Evolutionary conservation across 306 rosid genomes (phyloP), one percentile per base, ranked within the genome.

Genomic region (Ziziphus jujuba): DNA sequence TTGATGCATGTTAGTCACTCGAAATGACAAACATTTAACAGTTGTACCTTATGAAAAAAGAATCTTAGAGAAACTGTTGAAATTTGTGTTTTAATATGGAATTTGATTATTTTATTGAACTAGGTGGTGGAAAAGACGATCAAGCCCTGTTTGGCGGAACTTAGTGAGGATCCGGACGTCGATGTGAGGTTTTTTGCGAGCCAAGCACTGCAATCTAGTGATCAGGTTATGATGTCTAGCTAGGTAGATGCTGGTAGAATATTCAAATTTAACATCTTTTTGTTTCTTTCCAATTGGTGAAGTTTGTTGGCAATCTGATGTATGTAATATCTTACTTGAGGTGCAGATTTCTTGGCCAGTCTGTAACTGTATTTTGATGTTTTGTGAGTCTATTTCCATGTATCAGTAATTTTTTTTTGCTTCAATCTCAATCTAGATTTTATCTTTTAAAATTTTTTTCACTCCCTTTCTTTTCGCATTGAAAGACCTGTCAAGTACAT

Each of bases 101-200:
- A 47, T 22, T 23, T 40, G 40, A 66, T 21, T 8, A 54, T 65
- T 10, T 67, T 58, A 60, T 47, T 28, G 60, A 63, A 74, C 59
- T 34, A 92, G 98, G 98, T 89, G 82, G 96, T 89, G 79, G 98
- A 92, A 70, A 92, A 79, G 67, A 80, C 86, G 6, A 79, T 92
- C 58, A 89, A 96, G 34, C 98, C 98, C 31, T 87, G 96, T 76
- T 76, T 92, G 80, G 86, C 85, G 50, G 98, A 92, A 81, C 98
- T 92, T 25, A 79, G 92, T 4, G 98, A 92, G 81, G 98, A 92
- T 73, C 96, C 98, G 0, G 98, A 92, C 38, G 98, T 92, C 48
- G 98, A 92, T 69, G 98, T 92, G 44, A 87, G 98, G 55, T 85
- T 80, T 71, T 92, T 89, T 34, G 84, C 98, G 58, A 81, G 79